These are phyloP conservation scores for Baorangia bicolor DNA, from an alignment of 768 basidiomycete genomes.

Conservation along the genomic window DNA sequence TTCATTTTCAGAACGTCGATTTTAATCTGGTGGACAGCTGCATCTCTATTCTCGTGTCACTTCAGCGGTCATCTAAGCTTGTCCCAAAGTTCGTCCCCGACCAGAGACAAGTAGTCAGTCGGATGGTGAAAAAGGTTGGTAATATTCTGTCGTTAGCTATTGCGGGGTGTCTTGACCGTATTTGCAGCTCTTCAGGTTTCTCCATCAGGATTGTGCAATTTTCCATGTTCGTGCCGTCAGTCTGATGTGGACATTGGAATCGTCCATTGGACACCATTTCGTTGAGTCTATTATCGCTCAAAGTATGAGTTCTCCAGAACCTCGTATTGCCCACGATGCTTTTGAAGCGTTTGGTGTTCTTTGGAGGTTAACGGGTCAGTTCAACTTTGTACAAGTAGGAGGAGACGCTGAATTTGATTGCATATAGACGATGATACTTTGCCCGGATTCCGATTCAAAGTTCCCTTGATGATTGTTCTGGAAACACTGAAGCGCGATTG, in stretches of 20 bases:
- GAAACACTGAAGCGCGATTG: slow-evolving; percentile 79
- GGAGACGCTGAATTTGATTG: slow-evolving; percentile 5
- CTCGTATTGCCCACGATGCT: slow-evolving; percentile 48
- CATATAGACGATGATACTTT: slow-evolving; percentile 70
- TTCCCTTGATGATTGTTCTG: slow-evolving; percentile 85
- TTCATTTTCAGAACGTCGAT: slow-evolving; percentile 33
- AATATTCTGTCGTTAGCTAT: neutral
- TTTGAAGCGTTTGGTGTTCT: slow-evolving; percentile 90
- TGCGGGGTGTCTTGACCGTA: slow-evolving; percentile 1
- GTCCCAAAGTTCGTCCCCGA: slow-evolving; percentile 55
- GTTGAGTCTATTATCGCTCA: slow-evolving; percentile 81
- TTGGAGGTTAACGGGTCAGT: slow-evolving; percentile 83
- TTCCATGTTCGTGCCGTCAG: slow-evolving; percentile 83
- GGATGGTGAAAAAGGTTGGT: slow-evolving; percentile 55
- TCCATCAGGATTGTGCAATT: slow-evolving; percentile 59
- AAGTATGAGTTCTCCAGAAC: slow-evolving; percentile 58
- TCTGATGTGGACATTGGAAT: slow-evolving; percentile 80
- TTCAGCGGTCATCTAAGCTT: slow-evolving; percentile 52
- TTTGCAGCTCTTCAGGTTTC: slow-evolving; percentile 66
- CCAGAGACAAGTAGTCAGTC: slow-evolving; percentile 51
- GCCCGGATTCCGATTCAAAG: slow-evolving; percentile 80
- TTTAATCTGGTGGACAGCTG: slow-evolving; percentile 70
- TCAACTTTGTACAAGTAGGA: neutral
- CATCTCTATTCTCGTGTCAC: slow-evolving; percentile 51
- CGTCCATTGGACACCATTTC: slow-evolving; percentile 49